A percentile compares a stretch with the other conserved stretches of the same genome.
These are phyloP conservation scores for Eutrema heterophyllum DNA, from an alignment of 345 rosid species.

Conservation along the genomic window DNA sequence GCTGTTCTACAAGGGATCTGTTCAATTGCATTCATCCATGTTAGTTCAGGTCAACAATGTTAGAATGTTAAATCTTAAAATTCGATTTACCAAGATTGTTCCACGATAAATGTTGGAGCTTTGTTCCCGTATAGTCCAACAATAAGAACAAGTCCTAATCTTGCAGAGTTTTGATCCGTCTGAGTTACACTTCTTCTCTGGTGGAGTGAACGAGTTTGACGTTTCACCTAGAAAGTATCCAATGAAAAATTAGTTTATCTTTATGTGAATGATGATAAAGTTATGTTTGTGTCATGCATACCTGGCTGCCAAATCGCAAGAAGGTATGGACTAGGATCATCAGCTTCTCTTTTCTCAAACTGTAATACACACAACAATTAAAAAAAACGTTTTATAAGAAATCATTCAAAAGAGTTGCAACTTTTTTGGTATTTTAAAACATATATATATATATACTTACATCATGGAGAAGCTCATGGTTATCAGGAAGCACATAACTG, in stretches of 20 bases:
- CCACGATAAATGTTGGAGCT: slow-evolving; percentile 36
- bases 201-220: slow-evolving; percentile 24
- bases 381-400: neutral
- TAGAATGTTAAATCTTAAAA: neutral
- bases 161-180: slow-evolving; percentile 30
- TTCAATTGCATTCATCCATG: neutral
- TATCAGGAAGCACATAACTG: slow-evolving; percentile 63
- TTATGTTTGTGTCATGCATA: slow-evolving; percentile 10
- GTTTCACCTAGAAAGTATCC: slow-evolving; percentile 41
- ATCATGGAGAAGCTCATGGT: slow-evolving; percentile 40
- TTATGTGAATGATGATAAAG: neutral
- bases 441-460: slow-evolving; percentile 27
- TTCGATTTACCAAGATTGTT: slow-evolving; percentile 49
- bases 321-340: slow-evolving; percentile 51
- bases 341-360: slow-evolving; percentile 44
- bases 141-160: slow-evolving; percentile 34
- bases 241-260: neutral
- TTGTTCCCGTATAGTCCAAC: slow-evolving; percentile 30
- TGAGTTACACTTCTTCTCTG: slow-evolving; percentile 32
- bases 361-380: slow-evolving; percentile 6
- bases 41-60: neutral
- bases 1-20: slow-evolving; percentile 74
- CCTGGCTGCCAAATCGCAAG: slow-evolving; percentile 66
- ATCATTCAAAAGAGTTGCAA: neutral
- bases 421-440: neutral